Percentiles rank a stretch among this genome's conserved stretches.
These are phyloP conservation scores for Trypanosoma caninum DNA, from an alignment of 208 protist species.

Conservation along the genomic window DNA sequence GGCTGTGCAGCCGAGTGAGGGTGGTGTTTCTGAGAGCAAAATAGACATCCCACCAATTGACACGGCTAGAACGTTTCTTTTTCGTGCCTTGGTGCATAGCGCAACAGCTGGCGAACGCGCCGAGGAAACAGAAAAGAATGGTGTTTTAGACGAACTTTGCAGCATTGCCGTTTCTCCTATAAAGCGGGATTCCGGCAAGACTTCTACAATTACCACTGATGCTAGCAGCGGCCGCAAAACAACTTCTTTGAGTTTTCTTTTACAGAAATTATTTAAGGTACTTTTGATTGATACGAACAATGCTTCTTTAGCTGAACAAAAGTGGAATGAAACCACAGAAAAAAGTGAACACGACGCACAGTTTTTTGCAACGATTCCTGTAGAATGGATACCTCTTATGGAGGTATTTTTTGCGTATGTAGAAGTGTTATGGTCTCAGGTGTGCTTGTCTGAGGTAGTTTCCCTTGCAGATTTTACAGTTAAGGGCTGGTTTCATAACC, in stretches of 20 bases:
- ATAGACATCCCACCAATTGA: background rate
- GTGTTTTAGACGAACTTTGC: slow-evolving; percentile 2
- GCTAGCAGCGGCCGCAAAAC: background rate
- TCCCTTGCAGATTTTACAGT: slow-evolving; percentile 17
- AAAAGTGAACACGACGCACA: background rate
- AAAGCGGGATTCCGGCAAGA: no score
- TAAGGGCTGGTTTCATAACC: slow-evolving; percentile 14
- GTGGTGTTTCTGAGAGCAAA: background rate
- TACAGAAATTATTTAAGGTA: slow-evolving; percentile 8
- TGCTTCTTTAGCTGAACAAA: background rate
- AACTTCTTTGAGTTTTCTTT: background rate
- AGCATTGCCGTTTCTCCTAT: background rate
- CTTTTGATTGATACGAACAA: background rate
- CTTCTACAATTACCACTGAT: background rate
- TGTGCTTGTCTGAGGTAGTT: slow-evolving; percentile 22
- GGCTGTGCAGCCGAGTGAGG: background rate
- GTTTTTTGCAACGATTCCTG: background rate
- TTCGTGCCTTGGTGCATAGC: background rate
- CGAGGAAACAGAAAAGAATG: background rate
- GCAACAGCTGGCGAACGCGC: background rate
- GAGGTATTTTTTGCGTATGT: slow-evolving; percentile 26
- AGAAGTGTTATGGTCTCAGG: slow-evolving; percentile 29
- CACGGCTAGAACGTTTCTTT: slow-evolving; percentile 1
- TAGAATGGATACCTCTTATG: slow-evolving; percentile 5
- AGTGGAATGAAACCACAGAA: no score